Base-by-base conservation (phyloP, 2,329 filamentous ascomycete species). In the Emergomyces orientalis region DNA sequence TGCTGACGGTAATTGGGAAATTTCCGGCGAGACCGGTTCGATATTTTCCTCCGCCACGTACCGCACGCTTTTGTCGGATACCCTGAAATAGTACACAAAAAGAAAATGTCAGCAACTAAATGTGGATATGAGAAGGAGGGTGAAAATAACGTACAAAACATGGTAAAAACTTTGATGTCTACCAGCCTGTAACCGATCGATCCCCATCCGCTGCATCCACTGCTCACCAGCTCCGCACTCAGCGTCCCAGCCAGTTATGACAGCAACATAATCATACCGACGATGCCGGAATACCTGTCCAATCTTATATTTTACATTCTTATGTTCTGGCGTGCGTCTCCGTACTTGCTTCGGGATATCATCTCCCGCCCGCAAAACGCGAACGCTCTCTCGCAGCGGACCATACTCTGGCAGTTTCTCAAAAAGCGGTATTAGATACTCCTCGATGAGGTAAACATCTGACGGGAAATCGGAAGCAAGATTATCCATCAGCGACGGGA, bases 1-100 rank as follows among this genome's bases (percentile, higher is more conserved):
- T 1, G 66, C 66, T 19, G 59, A 63, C 0, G 75, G 79, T 30
- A 83, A 75, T n/a, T 82, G 76, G 0, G 83, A 80, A 2, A 88
- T 76, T 41, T 79, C 67, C 67, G 77, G 73, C 60, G 73, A 56
- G 70, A 90, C 77, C n/a, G 86, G 76, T 63, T 86, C 78, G 62
- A 97, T 88, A 69, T 92, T 96, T 69, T 92, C 88, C 71, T 95
- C 87, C 0, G 90, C 88, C 3, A 92, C 86, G 70, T 92, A 90
- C 52, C 89, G 83, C 60, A 88, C 82, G 60, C 82, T 86, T 60
- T 84, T 85, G 69, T 91, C 87, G 63, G 84, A 82, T 63, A 84
- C 84, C 62, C 86, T 88, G 65, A 41, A 51, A 71, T 59, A 25
- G 11, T 70, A 70, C 64, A 14, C 17, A 51, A 32, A 45, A 43